Evolutionary conservation across 352 stramenopile species (phyloP).

Genomic region (Plasmopara viticola): DNA sequence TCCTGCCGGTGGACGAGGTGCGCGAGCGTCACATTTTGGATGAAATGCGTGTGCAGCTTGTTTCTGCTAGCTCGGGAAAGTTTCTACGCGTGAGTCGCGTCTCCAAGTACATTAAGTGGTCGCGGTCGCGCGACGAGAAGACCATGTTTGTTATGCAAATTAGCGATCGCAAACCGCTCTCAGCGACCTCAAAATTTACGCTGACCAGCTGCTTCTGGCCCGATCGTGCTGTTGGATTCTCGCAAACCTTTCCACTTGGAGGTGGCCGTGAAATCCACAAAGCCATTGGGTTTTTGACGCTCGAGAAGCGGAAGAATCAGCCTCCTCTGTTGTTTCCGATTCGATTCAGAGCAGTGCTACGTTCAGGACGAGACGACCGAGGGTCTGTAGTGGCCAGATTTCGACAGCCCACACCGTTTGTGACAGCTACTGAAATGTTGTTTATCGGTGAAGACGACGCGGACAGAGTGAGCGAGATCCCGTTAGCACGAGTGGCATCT

Average conservation of each 20-base stretch:
- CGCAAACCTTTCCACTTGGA: slow-evolving; percentile 44
- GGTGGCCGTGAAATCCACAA: slow-evolving; percentile 41
- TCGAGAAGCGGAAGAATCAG: slow-evolving; percentile 67
- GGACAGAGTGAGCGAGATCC: slow-evolving; percentile 27
- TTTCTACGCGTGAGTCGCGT: slow-evolving; percentile 55
- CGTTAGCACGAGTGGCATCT: slow-evolving; percentile 30
- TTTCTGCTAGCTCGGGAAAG: slow-evolving; percentile 41
- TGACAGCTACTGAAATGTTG: slow-evolving; percentile 43
- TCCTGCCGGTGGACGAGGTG: slow-evolving; percentile 46
- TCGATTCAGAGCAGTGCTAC: slow-evolving; percentile 40
- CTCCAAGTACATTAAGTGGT: slow-evolving; percentile 68
- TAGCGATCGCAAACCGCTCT: slow-evolving; percentile 43
- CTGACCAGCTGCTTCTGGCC: slow-evolving; percentile 54
- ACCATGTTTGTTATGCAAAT: slow-evolving; percentile 62
- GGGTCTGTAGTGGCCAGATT: slow-evolving; percentile 10
- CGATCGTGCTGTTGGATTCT: slow-evolving; percentile 44
- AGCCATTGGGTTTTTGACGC: slow-evolving; percentile 50
- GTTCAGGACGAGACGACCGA: slow-evolving; percentile 29
- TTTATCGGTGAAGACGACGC: slow-evolving; percentile 50
- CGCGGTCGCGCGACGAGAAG: slow-evolving; percentile 42
- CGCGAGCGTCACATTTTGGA: slow-evolving; percentile 51
- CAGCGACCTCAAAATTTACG: slow-evolving; percentile 45
- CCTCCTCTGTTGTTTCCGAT: slow-evolving; percentile 53
- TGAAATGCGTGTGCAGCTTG: slow-evolving; percentile 54
- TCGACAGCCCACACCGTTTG: slow-evolving; percentile 31